Evolutionary conservation across 2,329 filamentous ascomycete genomes (phyloP).

Genomic region (Penicillium sp.): DNA sequence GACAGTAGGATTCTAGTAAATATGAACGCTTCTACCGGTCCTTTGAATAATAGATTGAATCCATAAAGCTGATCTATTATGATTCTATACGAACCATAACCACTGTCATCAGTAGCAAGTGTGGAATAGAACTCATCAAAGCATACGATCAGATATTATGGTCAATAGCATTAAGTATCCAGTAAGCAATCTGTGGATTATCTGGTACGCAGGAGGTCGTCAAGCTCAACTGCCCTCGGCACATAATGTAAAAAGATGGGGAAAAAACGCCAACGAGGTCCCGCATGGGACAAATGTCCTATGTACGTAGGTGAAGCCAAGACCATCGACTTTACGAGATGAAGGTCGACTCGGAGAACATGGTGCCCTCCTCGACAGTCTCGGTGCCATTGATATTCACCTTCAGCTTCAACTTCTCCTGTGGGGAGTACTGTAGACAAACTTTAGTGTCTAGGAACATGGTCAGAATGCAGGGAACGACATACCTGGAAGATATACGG

Average conservation of each 20-base stretch:
- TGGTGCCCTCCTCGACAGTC: constrained; percentile 66
- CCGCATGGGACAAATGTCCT: constrained; percentile 21
- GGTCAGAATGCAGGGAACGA: constrained; percentile 3
- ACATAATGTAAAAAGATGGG: constrained; percentile 20
- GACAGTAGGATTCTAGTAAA: not conserved
- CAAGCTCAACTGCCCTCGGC: constrained; percentile 22
- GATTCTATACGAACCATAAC: too few relatives aligned
- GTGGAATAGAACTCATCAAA: not conserved
- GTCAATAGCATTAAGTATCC: constrained; percentile 29
- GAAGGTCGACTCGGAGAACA: constrained; percentile 94
- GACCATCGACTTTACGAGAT: constrained; percentile 57
- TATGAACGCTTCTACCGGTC: not conserved
- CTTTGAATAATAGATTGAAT: too few relatives aligned
- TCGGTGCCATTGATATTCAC: constrained; percentile 79
- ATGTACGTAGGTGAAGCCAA: constrained; percentile 24
- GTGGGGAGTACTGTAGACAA: constrained; percentile 60
- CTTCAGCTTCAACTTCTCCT: constrained; percentile 65
- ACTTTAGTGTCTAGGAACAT: not conserved
- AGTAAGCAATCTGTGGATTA: constrained; percentile 26
- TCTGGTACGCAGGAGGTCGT: constrained; percentile 17
- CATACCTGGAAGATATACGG: constrained; percentile 95
- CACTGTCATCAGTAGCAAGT: too few relatives aligned
- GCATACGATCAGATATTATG: constrained; percentile 6
- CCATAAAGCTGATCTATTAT: too few relatives aligned
- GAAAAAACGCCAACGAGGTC: constrained; percentile 26